Conservation (phyloP, 2,329 filamentous ascomycete genomes). For the Alternaria arbusti region DNA sequence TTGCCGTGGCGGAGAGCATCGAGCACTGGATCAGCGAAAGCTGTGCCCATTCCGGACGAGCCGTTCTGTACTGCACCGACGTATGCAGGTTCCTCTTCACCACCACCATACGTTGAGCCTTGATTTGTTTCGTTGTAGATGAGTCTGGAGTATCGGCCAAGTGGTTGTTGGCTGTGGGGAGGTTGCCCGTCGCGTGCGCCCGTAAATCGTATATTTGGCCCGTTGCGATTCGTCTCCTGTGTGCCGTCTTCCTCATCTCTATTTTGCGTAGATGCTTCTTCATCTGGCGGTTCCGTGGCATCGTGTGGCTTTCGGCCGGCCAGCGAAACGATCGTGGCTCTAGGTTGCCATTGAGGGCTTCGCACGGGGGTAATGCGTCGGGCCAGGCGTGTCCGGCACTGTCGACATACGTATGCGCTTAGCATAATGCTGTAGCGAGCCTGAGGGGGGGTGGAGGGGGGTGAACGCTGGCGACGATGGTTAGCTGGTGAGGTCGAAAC, state of each 20-base stretch:
- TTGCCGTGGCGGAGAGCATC: not conserved
- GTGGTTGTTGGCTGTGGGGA: not conserved
- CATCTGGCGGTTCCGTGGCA: conserved; percentile 3
- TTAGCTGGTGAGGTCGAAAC: conserved; percentile 2
- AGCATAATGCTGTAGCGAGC: conserved; percentile 30
- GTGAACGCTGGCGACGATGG: conserved; percentile 1
- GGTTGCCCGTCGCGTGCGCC: not conserved
- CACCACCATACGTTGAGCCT: not conserved
- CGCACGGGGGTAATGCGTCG: conserved; percentile 15
- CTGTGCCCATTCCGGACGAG: not conserved
- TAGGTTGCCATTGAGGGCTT: conserved; percentile 37
- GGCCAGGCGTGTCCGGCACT: conserved; percentile 36
- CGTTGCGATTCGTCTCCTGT: not conserved
- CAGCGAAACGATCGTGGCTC: conserved; percentile 43
- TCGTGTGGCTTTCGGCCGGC: conserved; percentile 14
- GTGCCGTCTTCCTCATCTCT: conserved; percentile 5
- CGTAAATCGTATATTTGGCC: not conserved
- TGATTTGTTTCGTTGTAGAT: not conserved
- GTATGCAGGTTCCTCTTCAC: not conserved
- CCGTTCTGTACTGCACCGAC: not conserved
- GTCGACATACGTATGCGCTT: conserved; percentile 42
- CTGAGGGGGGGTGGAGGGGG: not conserved
- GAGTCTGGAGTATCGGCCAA: conserved; percentile 25
- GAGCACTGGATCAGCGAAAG: not conserved
- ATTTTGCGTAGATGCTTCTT: conserved; percentile 9